phyloP scores from a whole-genome alignment of 176 grass and related monocot species.

The Chloris gayana region DNA sequence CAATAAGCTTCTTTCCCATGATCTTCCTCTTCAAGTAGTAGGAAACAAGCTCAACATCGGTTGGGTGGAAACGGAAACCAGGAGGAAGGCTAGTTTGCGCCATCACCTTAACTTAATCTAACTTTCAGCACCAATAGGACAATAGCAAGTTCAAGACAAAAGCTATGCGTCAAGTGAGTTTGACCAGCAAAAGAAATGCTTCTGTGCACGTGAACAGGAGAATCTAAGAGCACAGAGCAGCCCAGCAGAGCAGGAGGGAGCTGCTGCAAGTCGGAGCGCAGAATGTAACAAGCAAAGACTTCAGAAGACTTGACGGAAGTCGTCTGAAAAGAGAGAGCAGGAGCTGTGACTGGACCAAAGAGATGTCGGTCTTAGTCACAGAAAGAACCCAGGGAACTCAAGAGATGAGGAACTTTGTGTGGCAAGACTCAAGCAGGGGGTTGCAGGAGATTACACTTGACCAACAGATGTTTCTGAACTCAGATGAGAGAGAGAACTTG shows the following conservation, averaged over 20 bases:
- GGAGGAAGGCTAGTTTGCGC: constrained; percentile 67
- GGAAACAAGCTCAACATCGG: constrained; percentile 81
- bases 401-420: constrained; percentile 21
- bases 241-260: background rate
- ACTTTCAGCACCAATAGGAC: constrained; percentile 19
- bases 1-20: constrained; percentile 66
- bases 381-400: background rate
- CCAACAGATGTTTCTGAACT: constrained; percentile 23
- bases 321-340: constrained; percentile 17
- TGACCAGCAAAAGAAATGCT: constrained; percentile 8
- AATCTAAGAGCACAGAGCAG: constrained; percentile 9
- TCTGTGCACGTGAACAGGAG: background rate
- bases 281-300: constrained; percentile 28
- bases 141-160: constrained; percentile 17
- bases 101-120: constrained; percentile 39
- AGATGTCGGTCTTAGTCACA: constrained; percentile 29
- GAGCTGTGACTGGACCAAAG: constrained; percentile 26
- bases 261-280: constrained; percentile 1
- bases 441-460: constrained; percentile 19
- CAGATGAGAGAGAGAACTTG: constrained; percentile 45
- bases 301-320: constrained; percentile 32
- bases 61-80: constrained; percentile 94
- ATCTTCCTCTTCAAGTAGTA: constrained; percentile 96
- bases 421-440: constrained; percentile 55
- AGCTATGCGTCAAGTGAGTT: constrained; percentile 30